A percentile compares a stretch with the other conserved stretches of the same genome.
These are phyloP conservation scores for Thalia dealbata DNA, from an alignment of 176 grass and related monocot species.

Conservation along the genomic window DNA sequence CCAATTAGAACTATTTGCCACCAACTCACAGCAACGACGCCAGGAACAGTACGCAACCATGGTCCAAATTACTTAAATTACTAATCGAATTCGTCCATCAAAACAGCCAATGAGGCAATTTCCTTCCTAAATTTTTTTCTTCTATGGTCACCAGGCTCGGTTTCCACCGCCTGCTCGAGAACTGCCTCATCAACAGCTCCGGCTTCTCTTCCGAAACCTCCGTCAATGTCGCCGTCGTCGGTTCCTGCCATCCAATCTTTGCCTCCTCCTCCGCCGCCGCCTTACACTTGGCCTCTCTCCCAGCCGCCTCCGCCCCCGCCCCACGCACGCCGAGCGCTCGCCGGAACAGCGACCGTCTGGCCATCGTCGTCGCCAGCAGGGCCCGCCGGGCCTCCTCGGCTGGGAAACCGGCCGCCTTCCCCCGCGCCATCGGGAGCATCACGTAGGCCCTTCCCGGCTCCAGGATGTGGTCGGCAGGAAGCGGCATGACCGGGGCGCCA, in stretches of 20 bases:
- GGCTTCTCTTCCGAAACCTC: background rate
- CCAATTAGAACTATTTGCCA: too few species aligned
- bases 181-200: conserved; percentile 55
- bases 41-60: too few species aligned
- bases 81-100: conserved; percentile 7
- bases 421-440: conserved; percentile 51
- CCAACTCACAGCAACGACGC: too few species aligned
- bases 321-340: background rate
- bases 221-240: background rate
- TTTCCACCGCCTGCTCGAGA: conserved; percentile 74
- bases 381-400: conserved; percentile 53
- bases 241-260: too few species aligned
- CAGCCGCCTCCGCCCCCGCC: background rate
- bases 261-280: background rate
- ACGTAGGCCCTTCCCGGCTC: conserved; percentile 57
- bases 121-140: conserved; percentile 42
- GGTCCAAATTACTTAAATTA: too few species aligned
- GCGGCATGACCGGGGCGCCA: conserved; percentile 23
- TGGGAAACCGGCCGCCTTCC: conserved; percentile 34
- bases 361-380: conserved; percentile 25
- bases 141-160: conserved; percentile 73
- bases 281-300: background rate
- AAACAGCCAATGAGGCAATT: conserved; percentile 73
- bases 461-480: conserved; percentile 74
- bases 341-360: background rate